A percentile compares a stretch with the other conserved stretches of the same genome.
These are phyloP conservation scores for Raddia distichophylla DNA, from an alignment of 176 grass and related monocot species.

Conservation along the genomic window DNA sequence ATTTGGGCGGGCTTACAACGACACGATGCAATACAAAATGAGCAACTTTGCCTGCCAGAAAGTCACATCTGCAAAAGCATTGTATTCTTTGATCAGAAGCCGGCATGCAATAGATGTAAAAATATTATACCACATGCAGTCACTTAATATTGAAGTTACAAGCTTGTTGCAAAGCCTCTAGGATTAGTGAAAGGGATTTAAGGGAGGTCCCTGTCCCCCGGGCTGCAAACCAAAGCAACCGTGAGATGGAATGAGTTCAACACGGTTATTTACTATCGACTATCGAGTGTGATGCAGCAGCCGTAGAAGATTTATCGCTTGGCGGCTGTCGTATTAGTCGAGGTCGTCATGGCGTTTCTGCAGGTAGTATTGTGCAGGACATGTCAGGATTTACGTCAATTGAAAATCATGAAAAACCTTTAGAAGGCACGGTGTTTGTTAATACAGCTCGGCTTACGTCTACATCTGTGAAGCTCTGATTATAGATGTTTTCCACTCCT, in stretches of 20 bases:
- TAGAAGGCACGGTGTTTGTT: too few species aligned
- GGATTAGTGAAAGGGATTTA: too few species aligned
- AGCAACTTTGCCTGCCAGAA: not conserved
- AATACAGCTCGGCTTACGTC: too few species aligned
- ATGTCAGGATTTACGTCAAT: not conserved
- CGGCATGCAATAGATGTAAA: not conserved
- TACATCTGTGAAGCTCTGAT: too few species aligned
- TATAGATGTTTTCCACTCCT: too few species aligned
- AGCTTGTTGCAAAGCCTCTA: too few species aligned
- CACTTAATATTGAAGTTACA: too few species aligned
- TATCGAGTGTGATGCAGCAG: too few species aligned
- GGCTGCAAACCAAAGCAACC: constrained; percentile 21
- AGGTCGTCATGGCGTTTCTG: not conserved
- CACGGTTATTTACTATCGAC: not conserved
- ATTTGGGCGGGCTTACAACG: constrained; percentile 28
- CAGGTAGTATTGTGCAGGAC: not conserved
- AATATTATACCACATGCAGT: not conserved
- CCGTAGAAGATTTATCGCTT: not conserved
- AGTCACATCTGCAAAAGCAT: not conserved
- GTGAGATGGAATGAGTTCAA: not conserved
- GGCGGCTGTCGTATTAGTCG: constrained; percentile 33
- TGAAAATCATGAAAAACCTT: too few species aligned
- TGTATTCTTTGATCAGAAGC: not conserved
- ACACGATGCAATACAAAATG: constrained; percentile 33
- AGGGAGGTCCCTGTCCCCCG: not conserved